A percentile compares a stretch with the other conserved stretches of the same genome.
Evolutionary conservation across 2,329 filamentous ascomycete species (phyloP).

Genomic region (Plectosphaerella cucumerina): DNA sequence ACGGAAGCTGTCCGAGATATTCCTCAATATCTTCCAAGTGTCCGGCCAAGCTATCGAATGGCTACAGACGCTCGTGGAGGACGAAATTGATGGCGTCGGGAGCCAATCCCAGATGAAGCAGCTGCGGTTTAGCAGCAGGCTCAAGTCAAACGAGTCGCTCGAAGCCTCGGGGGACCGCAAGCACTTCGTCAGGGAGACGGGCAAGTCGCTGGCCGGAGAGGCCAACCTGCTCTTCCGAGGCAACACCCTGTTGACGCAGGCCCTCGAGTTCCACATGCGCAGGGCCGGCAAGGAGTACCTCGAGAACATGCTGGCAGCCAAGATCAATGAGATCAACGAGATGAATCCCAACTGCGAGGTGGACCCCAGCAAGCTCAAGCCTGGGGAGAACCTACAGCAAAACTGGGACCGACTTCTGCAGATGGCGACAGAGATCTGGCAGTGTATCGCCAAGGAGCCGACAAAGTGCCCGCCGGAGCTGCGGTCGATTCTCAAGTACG

Average conservation of each 20-base stretch:
- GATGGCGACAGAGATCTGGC: conserved; percentile 81
- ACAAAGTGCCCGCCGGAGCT: conserved; percentile 75
- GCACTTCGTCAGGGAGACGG: conserved; percentile 70
- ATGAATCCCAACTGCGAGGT: conserved; percentile 92
- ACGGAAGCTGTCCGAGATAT: conserved; percentile 74
- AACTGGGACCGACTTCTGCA: conserved; percentile 78
- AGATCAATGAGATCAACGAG: conserved; percentile 84
- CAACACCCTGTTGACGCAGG: conserved; percentile 90
- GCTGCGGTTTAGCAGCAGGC: conserved; percentile 65
- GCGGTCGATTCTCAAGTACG: conserved; percentile 81
- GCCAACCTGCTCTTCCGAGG: conserved; percentile 93
- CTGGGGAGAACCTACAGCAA: conserved; percentile 66
- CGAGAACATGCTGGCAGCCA: conserved; percentile 80
- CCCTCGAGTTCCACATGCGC: conserved; percentile 93
- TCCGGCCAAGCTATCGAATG: conserved; percentile 81
- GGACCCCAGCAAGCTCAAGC: conserved; percentile 74
- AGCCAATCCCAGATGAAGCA: conserved; percentile 75
- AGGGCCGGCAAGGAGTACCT: conserved; percentile 89
- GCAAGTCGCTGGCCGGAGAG: conserved; percentile 75
- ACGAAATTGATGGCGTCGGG: conserved; percentile 91
- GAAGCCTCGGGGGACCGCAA: conserved; percentile 61
- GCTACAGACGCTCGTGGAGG: conserved; percentile 89
- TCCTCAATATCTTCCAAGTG: conserved; percentile 94
- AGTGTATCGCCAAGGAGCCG: conserved; percentile 72
- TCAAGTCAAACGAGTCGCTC: conserved; percentile 67